Evolutionary conservation across 208 protist genomes (phyloP).

Genomic region (Wallacemonas rigidus): DNA sequence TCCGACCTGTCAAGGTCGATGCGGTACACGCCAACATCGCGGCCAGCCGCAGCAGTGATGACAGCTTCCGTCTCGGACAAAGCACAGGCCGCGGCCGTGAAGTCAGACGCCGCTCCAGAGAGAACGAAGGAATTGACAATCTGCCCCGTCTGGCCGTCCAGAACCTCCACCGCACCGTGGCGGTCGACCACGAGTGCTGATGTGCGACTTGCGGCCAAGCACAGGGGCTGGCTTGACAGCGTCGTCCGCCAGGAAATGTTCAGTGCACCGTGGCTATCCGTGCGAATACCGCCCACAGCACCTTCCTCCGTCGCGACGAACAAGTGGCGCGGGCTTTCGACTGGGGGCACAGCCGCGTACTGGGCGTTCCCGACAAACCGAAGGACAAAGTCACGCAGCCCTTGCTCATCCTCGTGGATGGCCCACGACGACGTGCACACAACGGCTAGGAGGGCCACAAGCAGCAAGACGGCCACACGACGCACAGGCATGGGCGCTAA

Average conservation of each 20-base stretch:
- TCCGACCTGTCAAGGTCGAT: slow-evolving; percentile 41
- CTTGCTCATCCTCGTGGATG: slow-evolving; percentile 89
- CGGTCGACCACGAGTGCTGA: slow-evolving; percentile 49
- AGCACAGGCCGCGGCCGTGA: slow-evolving; percentile 38
- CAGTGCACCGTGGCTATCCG: slow-evolving; percentile 25
- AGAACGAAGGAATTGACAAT: slow-evolving; percentile 63
- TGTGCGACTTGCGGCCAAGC: slow-evolving; percentile 37
- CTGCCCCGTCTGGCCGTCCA: slow-evolving; percentile 51
- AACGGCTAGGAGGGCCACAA: slow-evolving; percentile 12
- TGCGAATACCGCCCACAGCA: slow-evolving; percentile 61
- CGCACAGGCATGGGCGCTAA: not conserved
- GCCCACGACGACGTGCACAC: slow-evolving; percentile 24
- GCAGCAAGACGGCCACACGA: not conserved
- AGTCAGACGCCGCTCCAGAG: slow-evolving; percentile 16
- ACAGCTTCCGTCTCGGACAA: slow-evolving; percentile 27
- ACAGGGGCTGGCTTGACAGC: slow-evolving; percentile 49
- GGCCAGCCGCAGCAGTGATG: slow-evolving; percentile 33
- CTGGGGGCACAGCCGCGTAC: slow-evolving; percentile 46
- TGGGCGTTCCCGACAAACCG: slow-evolving; percentile 78
- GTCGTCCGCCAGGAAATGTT: slow-evolving; percentile 68
- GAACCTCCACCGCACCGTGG: slow-evolving; percentile 44
- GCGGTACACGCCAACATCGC: slow-evolving; percentile 34
- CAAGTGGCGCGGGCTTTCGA: slow-evolving; percentile 27
- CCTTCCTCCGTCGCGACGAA: slow-evolving; percentile 71
- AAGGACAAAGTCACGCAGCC: slow-evolving; percentile 79